Conservation (phyloP, 768 basidiomycete species). For the Rhodotorula paludigena region DNA sequence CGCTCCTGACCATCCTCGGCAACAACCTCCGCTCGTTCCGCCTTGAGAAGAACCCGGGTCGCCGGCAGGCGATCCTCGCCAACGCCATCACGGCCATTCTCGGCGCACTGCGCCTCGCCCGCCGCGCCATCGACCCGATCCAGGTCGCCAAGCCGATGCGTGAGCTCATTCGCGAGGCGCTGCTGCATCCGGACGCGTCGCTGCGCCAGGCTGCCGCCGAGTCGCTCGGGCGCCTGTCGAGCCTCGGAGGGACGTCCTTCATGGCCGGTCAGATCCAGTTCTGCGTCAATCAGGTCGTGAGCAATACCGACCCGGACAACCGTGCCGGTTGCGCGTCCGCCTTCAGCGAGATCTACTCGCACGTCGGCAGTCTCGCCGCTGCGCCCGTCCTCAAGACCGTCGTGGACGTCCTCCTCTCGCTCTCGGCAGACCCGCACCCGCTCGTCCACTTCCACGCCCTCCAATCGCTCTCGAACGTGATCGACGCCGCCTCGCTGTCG, state of each 20-base stretch:
- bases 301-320: slow-evolving; percentile 83
- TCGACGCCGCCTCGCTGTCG: slow-evolving; percentile 83
- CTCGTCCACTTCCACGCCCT: slow-evolving; percentile 92
- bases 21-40: slow-evolving; percentile 68
- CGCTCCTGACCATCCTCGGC: slow-evolving; percentile 52
- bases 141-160: slow-evolving; percentile 44
- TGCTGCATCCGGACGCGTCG: slow-evolving; percentile 72
- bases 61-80: slow-evolving; percentile 74
- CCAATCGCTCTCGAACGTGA: slow-evolving; percentile 74
- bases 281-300: slow-evolving; percentile 87
- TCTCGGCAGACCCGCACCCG: slow-evolving; percentile 93
- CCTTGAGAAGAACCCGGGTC: slow-evolving; percentile 77
- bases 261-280: slow-evolving; percentile 80
- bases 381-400: slow-evolving; percentile 92
- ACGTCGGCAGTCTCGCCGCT: slow-evolving; percentile 90
- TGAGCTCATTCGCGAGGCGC: slow-evolving; percentile 57
- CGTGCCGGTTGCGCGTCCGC: slow-evolving; percentile 90
- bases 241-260: slow-evolving; percentile 74
- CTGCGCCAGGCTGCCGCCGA: slow-evolving; percentile 77
- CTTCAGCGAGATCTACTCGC: slow-evolving; percentile 82
- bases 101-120: slow-evolving; percentile 57
- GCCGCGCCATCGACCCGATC: slow-evolving; percentile 24
- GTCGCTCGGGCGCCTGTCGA: slow-evolving; percentile 78
- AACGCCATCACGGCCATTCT: slow-evolving; percentile 74
- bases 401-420: slow-evolving; percentile 87